Percentiles rank a stretch among this genome's conserved stretches.
phyloP scores from a whole-genome alignment of 331 rosid species.

The Rhamnella rubrinervis region DNA sequence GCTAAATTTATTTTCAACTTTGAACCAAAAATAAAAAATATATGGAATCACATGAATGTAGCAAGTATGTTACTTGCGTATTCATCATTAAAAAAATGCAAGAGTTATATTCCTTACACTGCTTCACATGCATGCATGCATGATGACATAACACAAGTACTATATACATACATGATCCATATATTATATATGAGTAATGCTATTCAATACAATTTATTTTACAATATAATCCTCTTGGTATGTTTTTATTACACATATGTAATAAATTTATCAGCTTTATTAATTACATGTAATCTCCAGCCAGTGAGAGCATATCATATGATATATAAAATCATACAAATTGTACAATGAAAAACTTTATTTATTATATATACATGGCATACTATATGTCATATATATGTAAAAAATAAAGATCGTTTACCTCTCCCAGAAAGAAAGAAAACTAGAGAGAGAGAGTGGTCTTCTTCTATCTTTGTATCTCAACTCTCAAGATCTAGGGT shows the following conservation, averaged over 20 bases:
- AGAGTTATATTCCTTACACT: conserved; percentile 17
- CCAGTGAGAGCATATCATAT: too few relatives aligned
- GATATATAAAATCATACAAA: too few relatives aligned
- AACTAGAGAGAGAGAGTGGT: conserved; percentile 27
- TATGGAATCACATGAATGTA: conserved; percentile 49
- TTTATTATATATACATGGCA: conserved; percentile 7
- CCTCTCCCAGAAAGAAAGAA: conserved; percentile 13
- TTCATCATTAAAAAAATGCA: too few relatives aligned
- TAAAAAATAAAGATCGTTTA: conserved; percentile 4
- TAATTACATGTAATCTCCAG: too few relatives aligned
- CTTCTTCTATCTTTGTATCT: conserved; percentile 8
- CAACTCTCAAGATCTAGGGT: conserved; percentile 41
- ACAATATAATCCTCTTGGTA: too few relatives aligned
- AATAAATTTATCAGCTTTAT: too few relatives aligned
- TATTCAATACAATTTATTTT: too few relatives aligned
- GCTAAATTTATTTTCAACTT: neutral
- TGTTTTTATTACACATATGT: too few relatives aligned
- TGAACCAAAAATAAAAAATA: neutral
- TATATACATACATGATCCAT: conserved; percentile 10
- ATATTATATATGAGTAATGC: too few relatives aligned
- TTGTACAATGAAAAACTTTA: too few relatives aligned
- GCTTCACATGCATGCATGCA: conserved; percentile 37
- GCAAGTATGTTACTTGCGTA: conserved; percentile 29
- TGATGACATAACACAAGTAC: conserved; percentile 27
- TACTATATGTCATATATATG: neutral